These are phyloP conservation scores for Cairneyella variabilis DNA, from an alignment of 495 filamentous ascomycete species.

Conservation along the genomic window DNA sequence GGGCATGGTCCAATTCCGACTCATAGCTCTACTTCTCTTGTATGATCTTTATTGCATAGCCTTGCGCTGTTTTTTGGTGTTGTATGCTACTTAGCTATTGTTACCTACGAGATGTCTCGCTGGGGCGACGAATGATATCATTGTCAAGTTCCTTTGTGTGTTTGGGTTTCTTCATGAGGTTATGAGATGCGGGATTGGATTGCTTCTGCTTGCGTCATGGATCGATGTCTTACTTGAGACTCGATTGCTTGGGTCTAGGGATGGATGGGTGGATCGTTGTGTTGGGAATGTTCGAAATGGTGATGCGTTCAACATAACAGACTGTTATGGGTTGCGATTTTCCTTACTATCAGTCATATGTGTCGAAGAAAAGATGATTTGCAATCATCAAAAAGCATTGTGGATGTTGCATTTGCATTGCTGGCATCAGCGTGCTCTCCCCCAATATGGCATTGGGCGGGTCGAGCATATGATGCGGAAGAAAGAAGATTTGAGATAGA, in stretches of 20 bases:
- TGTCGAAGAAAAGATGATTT: background rate
- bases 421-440: constrained; percentile 9
- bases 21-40: constrained; percentile 9
- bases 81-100: no score
- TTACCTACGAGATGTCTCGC: no score
- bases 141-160: constrained; percentile 8
- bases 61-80: constrained; percentile 21
- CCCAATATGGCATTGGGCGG: background rate
- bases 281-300: background rate
- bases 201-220: background rate
- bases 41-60: constrained; percentile 29
- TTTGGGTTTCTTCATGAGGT: constrained; percentile 14
- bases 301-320: background rate
- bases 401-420: background rate
- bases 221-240: no score
- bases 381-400: background rate
- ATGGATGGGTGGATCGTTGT: background rate
- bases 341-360: background rate
- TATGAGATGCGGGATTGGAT: constrained; percentile 16
- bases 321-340: background rate
- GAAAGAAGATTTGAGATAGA: background rate
- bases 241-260: no score
- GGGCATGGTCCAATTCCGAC: background rate
- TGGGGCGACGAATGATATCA: no score
- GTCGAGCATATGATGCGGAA: background rate